Conservation (phyloP, 2,329 filamentous ascomycete genomes). For the Aspergillus nomiae region DNA sequence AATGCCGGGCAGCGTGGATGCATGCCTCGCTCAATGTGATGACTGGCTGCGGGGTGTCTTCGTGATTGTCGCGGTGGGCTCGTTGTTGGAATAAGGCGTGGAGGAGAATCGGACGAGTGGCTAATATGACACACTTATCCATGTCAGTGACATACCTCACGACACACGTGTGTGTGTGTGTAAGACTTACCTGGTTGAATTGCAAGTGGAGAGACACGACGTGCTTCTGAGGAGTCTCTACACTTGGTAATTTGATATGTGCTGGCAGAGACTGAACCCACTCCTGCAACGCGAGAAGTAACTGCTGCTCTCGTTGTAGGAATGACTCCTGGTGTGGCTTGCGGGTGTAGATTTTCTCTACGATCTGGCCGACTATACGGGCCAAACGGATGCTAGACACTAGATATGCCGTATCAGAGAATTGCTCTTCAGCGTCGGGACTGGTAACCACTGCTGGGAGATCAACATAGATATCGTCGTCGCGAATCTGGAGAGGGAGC, state of each 20-base stretch:
- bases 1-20: constrained; percentile 34
- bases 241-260: constrained; percentile 25
- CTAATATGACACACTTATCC: constrained; percentile 37
- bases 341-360: constrained; percentile 30
- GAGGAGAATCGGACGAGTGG: constrained; percentile 38
- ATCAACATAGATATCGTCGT: constrained; percentile 45
- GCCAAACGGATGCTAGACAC: constrained; percentile 34
- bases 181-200: constrained; percentile 32
- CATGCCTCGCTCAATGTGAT: constrained; percentile 36
- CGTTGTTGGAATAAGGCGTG: constrained; percentile 31
- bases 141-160: neutral
- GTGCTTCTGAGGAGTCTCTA: constrained; percentile 22
- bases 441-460: constrained; percentile 27
- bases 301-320: constrained; percentile 35
- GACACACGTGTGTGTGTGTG: neutral
- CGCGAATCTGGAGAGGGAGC: constrained; percentile 48
- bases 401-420: constrained; percentile 32
- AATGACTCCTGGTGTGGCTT: constrained; percentile 29
- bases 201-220: constrained; percentile 34
- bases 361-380: constrained; percentile 28
- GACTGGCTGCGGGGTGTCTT: constrained; percentile 23
- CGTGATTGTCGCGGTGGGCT: constrained; percentile 10
- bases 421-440: constrained; percentile 29
- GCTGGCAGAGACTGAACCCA: constrained; percentile 34
- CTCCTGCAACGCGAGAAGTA: constrained; percentile 33